A percentile compares a stretch with the other conserved stretches of the same genome.
Evolutionary conservation across 257 asterid species (phyloP).

Genomic region (Solanum stenotomum): DNA sequence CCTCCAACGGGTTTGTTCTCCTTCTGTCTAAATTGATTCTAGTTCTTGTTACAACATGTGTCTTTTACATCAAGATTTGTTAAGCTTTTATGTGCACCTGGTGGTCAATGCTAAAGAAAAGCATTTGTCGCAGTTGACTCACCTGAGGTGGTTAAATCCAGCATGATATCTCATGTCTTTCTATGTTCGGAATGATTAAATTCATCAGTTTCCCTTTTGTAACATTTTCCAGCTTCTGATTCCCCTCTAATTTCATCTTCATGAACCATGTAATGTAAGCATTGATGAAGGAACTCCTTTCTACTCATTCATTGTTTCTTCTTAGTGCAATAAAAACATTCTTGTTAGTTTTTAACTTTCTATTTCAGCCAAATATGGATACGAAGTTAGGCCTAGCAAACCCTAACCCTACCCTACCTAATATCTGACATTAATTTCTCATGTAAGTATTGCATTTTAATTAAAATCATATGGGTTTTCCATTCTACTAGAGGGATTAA

Average conservation of each 20-base stretch:
- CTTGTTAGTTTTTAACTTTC: not conserved
- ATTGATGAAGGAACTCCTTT: not conserved
- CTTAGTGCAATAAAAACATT: not conserved
- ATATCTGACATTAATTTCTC: not conserved
- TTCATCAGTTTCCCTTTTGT: not conserved
- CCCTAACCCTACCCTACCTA: not conserved
- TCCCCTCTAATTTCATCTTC: not conserved
- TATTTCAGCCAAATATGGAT: not conserved
- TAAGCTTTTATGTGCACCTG: slow-evolving; percentile 50
- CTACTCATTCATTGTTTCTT: not conserved
- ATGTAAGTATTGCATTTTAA: not conserved
- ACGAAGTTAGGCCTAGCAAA: not conserved
- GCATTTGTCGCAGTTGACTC: slow-evolving; percentile 44
- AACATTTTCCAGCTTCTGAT: not conserved
- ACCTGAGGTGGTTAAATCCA: slow-evolving; percentile 72
- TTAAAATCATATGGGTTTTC: not conserved
- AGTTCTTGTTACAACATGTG: slow-evolving; percentile 8
- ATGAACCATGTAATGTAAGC: not conserved
- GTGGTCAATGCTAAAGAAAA: slow-evolving; percentile 50
- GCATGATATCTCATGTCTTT: slow-evolving; percentile 21
- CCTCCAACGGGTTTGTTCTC: not conserved
- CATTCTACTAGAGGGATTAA: not conserved
- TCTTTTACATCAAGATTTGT: not conserved
- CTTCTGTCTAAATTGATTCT: slow-evolving; percentile 5
- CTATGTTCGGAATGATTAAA: slow-evolving; percentile 15